Evolutionary conservation across 2,329 filamentous ascomycete genomes (phyloP).

Genomic region (Pezicula rhizophila): DNA sequence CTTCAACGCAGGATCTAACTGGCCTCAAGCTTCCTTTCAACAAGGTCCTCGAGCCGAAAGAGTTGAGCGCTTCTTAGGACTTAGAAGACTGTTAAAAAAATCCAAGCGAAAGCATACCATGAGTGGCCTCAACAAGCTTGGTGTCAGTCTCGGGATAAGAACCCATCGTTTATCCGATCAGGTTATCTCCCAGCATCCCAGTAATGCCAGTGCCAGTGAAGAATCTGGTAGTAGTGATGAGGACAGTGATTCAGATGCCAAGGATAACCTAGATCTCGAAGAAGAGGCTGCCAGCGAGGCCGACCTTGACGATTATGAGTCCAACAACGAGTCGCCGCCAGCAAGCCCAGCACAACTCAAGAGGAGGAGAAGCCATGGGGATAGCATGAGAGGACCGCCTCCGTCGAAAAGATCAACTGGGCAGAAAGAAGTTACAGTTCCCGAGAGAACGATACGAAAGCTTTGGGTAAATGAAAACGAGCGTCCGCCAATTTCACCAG

Average conservation of each 20-base stretch:
- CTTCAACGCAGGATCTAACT: constrained; percentile 34
- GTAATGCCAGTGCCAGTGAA: constrained; percentile 39
- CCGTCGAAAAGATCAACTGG: constrained; percentile 27
- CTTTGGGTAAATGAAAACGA: not conserved
- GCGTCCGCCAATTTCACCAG: constrained; percentile 1
- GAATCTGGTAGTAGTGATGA: constrained; percentile 32
- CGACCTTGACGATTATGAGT: constrained; percentile 32
- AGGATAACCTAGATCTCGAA: constrained; percentile 22
- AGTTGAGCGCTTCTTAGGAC: constrained; percentile 43
- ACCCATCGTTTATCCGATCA: constrained; percentile 59
- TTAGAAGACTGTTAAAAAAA: constrained; percentile 56
- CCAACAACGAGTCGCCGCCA: constrained; percentile 18
- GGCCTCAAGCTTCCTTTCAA: constrained; percentile 47
- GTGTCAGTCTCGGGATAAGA: constrained; percentile 66
- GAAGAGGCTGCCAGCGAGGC: constrained; percentile 36
- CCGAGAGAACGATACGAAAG: constrained; percentile 10
- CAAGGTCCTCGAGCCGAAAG: constrained; percentile 40
- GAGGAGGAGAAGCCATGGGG: constrained; percentile 36
- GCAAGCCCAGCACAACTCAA: constrained; percentile 9
- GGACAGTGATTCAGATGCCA: constrained; percentile 29
- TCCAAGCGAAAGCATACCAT: constrained; percentile 36
- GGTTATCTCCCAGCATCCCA: constrained; percentile 28
- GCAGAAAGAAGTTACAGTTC: constrained; percentile 21
- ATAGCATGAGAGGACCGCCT: constrained; percentile 28
- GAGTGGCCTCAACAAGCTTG: constrained; percentile 39